Evolutionary conservation across 139 green algal species (phyloP).

Genomic region (Chlamydomonas incerta): DNA sequence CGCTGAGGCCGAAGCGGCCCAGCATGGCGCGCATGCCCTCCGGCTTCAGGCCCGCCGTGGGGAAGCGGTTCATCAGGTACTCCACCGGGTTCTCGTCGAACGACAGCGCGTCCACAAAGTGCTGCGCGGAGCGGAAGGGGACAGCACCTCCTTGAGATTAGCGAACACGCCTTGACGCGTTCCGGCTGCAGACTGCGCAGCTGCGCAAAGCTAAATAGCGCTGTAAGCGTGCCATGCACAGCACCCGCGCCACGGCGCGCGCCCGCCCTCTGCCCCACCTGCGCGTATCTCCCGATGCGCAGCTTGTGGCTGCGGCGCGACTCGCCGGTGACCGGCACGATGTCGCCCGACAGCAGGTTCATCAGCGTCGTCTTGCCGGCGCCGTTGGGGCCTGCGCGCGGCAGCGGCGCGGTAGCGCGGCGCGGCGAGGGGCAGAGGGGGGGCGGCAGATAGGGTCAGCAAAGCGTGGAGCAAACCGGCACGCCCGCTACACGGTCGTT

Average conservation of each 20-base stretch:
- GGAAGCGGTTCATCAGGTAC: constrained; percentile 89
- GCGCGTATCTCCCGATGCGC: constrained; percentile 93
- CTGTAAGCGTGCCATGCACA: no score
- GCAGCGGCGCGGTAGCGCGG: background rate
- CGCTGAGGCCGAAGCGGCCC: constrained; percentile 94
- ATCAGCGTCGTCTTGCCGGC: constrained; percentile 96
- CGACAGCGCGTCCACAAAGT: constrained; percentile 98
- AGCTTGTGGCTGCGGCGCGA: constrained; percentile 92
- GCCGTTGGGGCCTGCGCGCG: constrained; percentile 84
- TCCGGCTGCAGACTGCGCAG: no score
- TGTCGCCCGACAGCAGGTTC: constrained; percentile 96
- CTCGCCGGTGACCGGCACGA: constrained; percentile 90
- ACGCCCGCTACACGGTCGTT: no score
- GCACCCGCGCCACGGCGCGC: no score
- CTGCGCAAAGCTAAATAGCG: no score
- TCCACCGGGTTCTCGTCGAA: constrained; percentile 97
- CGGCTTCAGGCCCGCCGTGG: constrained; percentile 73
- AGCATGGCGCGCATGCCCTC: constrained; percentile 95
- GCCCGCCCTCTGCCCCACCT: constrained; percentile 11
- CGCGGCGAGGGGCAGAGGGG: background rate
- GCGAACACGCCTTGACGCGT: no score
- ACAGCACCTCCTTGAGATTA: no score
- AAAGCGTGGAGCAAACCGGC: no score
- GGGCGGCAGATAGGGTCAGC: no score
- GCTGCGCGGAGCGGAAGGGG: constrained; percentile 76